A percentile compares a stretch with the other conserved stretches of the same genome.
phyloP scores from a whole-genome alignment of 495 filamentous ascomycete genomes.

The Aspergillus leporis region DNA sequence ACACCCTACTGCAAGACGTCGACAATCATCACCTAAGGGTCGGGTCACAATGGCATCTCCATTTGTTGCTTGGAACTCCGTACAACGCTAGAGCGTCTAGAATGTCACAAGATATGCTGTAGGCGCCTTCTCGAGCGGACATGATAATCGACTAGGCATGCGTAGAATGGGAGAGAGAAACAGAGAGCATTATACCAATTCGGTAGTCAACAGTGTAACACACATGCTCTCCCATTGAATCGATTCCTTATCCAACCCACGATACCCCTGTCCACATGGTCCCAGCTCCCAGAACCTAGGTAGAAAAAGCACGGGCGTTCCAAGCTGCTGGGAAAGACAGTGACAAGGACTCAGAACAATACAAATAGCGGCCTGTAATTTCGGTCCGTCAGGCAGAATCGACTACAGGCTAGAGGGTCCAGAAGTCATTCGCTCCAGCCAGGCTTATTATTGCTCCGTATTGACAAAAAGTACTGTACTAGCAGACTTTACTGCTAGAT shows the following conservation, averaged over 20 bases:
- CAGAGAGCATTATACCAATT: not conserved
- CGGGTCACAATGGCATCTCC: not conserved
- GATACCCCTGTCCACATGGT: constrained; percentile 1
- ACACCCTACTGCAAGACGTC: not conserved
- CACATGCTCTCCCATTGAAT: not conserved
- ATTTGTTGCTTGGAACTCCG: not conserved
- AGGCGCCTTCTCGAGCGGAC: not conserved
- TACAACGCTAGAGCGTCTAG: not conserved
- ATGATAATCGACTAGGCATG: not conserved
- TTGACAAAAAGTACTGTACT: not conserved
- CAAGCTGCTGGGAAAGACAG: constrained; percentile 19
- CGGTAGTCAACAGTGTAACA: not conserved
- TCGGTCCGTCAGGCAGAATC: constrained; percentile 1
- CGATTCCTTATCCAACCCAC: not conserved
- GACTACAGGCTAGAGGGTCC: not conserved
- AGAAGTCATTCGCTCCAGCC: not conserved
- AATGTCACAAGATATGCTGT: not conserved
- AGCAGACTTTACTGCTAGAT: not conserved
- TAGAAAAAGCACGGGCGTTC: constrained; percentile 26
- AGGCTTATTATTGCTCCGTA: not conserved
- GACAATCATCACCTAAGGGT: not conserved
- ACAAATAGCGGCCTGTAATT: constrained; percentile 1
- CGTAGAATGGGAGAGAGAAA: not conserved
- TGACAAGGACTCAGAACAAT: not conserved
- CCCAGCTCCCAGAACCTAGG: not conserved